Base-by-base conservation (phyloP, 2,329 filamentous ascomycete species). In the Diaporthe vexans region DNA sequence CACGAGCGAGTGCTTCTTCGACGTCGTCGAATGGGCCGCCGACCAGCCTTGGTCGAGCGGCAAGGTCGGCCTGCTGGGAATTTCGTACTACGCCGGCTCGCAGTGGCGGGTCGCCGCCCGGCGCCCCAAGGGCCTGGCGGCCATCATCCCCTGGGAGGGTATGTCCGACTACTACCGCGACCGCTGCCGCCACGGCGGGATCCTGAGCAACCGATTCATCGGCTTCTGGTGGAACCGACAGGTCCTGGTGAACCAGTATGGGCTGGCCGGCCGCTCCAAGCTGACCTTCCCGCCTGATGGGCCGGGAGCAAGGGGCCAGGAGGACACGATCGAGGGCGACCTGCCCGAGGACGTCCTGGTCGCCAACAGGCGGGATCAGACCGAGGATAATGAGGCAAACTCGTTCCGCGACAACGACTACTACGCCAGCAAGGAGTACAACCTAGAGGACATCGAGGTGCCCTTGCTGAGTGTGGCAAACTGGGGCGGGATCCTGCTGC, bases 401-500 rank as follows among this genome's bases (percentile, higher is more conserved):
- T 82, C 81, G 13, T 94, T 90, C 82, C 88, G 90, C 0, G 91
- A 94, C 74, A 86, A 93, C 0, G 79, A 84, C 0, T 93, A 93
- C 81, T 93, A 93, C 74, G 87, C 90, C 0, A 90, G 87, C 57
- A 92, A 91, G 78, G 91, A 94, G 67, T 94, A 92, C 77, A 84
- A 89, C 61, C 84, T 93, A 80, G 87, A 84, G 21, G 91, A 94
- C 75, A 93, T 94, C 54, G 85, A 92, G 74, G 91, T 94, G 0
- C 92, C 92, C 0, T 78, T 94, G 0, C 86, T 94, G 0, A 90
- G 87, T 0, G 92, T 94, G 0, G 92, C 88, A 0, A 94, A 94
- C 80, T 94, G 91, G 92, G 92, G 92, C 15, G 92, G 92, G 1
- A 94, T 94, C 63, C 81, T 92, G 5, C 85, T 94, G 1, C 92